Conservation (phyloP, 2,329 filamentous ascomycete species). For the Penicillium sp. region DNA sequence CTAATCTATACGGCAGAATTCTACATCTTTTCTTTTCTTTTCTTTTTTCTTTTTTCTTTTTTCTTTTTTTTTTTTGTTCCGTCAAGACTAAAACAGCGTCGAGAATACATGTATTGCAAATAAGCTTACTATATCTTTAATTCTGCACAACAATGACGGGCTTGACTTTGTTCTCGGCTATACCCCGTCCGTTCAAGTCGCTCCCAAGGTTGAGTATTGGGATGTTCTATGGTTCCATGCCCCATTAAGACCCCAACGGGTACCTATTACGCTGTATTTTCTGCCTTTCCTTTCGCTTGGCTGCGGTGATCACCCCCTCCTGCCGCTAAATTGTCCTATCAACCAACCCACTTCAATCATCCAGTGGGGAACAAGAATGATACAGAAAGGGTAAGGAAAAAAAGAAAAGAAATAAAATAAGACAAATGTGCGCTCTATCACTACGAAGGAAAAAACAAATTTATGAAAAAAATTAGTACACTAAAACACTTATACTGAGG, state of each 20-base stretch:
- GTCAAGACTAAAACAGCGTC: neutral
- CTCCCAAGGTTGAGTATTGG: conserved; percentile 14
- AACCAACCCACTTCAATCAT: conserved; percentile 13
- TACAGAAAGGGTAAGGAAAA: conserved; percentile 7
- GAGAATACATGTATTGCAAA: neutral
- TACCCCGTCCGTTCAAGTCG: conserved; percentile 9
- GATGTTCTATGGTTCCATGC: conserved; percentile 10
- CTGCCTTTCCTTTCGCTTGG: conserved; percentile 12
- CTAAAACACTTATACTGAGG: neutral
- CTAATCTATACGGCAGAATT: neutral
- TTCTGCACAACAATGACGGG: neutral
- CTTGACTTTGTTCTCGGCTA: conserved; percentile 13
- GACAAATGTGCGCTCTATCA: conserved; percentile 12
- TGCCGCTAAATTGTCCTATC: conserved; percentile 8
- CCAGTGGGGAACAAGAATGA: conserved; percentile 17
- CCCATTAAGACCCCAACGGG: neutral
- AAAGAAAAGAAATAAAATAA: neutral
- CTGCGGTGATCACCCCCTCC: conserved; percentile 21
- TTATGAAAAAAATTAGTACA: neutral
- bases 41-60: too few species aligned
- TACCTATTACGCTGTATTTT: conserved; percentile 1
- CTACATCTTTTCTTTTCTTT: too few species aligned
- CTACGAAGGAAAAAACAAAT: neutral
- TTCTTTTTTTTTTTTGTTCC: neutral
- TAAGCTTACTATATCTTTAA: neutral